phyloP scores from a whole-genome alignment of 2,329 filamentous ascomycete genomes.

The Aspergillus puulaauensis region DNA sequence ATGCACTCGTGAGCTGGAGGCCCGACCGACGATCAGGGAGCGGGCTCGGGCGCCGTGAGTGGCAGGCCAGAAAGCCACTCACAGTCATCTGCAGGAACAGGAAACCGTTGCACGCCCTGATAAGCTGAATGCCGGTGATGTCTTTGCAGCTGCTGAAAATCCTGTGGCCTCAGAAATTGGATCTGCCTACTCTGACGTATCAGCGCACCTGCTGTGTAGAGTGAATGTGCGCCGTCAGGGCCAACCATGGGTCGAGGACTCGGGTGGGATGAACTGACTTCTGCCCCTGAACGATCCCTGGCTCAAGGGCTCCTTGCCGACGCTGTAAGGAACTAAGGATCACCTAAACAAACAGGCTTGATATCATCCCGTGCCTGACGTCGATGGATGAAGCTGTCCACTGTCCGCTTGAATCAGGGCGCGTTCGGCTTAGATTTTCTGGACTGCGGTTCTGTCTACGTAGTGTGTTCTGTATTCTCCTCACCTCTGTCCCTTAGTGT shows the following conservation, averaged over 20 bases:
- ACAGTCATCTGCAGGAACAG: slow-evolving; percentile 1
- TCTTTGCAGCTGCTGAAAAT: background rate
- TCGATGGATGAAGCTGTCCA: background rate
- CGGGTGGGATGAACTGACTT: background rate
- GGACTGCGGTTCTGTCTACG: background rate
- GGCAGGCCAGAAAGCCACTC: background rate
- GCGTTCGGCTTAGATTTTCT: background rate
- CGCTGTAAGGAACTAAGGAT: slow-evolving; percentile 8
- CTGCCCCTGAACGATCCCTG: slow-evolving; percentile 6
- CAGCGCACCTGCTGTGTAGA: background rate
- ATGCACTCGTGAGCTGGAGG: background rate
- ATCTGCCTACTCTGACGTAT: background rate
- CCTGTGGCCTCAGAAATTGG: background rate
- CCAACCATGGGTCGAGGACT: background rate
- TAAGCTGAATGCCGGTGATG: background rate
- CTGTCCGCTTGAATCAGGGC: background rate
- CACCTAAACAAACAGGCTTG: slow-evolving; percentile 2
- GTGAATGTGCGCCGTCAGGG: background rate
- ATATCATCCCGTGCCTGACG: slow-evolving; percentile 5
- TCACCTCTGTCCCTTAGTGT: background rate
- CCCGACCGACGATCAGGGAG: background rate
- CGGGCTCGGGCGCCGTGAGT: background rate
- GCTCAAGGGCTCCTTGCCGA: slow-evolving; percentile 1
- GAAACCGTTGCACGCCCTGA: background rate
- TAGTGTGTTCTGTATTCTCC: background rate